Conservation (phyloP, 345 rosid genomes). For the Eucalyptus sp. region DNA sequence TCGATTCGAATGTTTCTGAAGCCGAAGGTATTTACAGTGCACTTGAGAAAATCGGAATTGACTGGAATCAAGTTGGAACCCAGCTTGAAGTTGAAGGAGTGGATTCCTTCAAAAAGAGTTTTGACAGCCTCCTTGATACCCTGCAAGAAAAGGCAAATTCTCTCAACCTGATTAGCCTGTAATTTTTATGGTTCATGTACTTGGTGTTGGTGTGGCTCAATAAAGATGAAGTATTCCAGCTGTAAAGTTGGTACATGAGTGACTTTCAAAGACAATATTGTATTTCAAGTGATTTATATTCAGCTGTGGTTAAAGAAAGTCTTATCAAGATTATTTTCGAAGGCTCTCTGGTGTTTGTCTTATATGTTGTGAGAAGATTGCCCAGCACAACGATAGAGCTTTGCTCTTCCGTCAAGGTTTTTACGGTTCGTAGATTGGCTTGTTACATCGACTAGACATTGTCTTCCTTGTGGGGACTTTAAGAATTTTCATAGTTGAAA, state of each 20-base stretch:
- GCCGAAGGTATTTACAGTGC: constrained; percentile 96
- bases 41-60: constrained; percentile 89
- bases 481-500: background rate
- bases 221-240: background rate
- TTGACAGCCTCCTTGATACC: constrained; percentile 85
- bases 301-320: background rate
- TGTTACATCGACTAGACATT: background rate
- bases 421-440: background rate
- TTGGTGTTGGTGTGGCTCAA: background rate
- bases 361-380: background rate
- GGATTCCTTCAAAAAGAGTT: constrained; percentile 87
- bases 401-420: background rate
- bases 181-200: background rate
- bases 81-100: constrained; percentile 94
- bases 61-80: constrained; percentile 69
- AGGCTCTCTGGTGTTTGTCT: background rate
- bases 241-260: background rate
- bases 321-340: background rate
- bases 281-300: background rate
- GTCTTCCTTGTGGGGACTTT: background rate
- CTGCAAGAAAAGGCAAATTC: constrained; percentile 95
- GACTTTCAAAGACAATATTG: background rate
- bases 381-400: background rate
- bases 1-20: constrained; percentile 78
- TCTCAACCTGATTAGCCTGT: constrained; percentile 61